Base-by-base conservation (phyloP, 176 grass and related monocot species). In the Ampelocalamus luodianensis region DNA sequence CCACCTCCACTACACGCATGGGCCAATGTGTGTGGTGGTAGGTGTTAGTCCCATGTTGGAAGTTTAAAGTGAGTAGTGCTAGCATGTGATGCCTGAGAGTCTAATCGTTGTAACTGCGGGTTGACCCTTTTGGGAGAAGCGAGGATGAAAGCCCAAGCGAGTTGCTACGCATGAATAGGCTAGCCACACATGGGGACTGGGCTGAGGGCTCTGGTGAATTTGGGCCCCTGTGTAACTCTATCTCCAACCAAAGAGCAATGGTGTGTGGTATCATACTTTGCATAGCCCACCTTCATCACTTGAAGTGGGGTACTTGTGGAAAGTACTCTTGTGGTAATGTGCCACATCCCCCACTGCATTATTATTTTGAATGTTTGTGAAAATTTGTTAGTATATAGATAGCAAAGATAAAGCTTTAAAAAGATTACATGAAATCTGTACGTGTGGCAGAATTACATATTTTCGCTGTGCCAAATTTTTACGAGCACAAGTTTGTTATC, bases 1-100 rank as follows among this genome's bases (percentile, higher is more conserved):
- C 60, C 44, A 79, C 27, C 44, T 48, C 77, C 8, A 65, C 40
- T 65, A 65, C 40, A 11, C 5, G 20, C 26, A 64, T 18, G 24
- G 23, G 24, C 77, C 60, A 79, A 78, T 65, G 60, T 48, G 61
- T 65, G 63, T 15, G 34, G 3, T 65, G 29, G 26, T 79, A 40
- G 16, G 45, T 32, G 58, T 18, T 65, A 48, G 16, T 65, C 60
- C 27, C 20, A 79, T 13, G 26, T 65, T 49, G 42, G 63, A 65
- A 79, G 42, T 64, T 65, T 42, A 49, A 65, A 42, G 24, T 34
- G 42, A 65, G 40, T 34, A 79, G 24, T 39, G 55, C 22, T 68
- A 80, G 12, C 64, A 69, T 81, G 48, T 81, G 51, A 69, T 81
- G 4, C 34, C 42, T 81, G 65, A 26, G 64, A 13, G 67, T 54